A percentile compares a stretch with the other conserved stretches of the same genome.
These are phyloP conservation scores for Triticum monococcum DNA, from an alignment of 176 grass and related monocot species.

Conservation along the genomic window DNA sequence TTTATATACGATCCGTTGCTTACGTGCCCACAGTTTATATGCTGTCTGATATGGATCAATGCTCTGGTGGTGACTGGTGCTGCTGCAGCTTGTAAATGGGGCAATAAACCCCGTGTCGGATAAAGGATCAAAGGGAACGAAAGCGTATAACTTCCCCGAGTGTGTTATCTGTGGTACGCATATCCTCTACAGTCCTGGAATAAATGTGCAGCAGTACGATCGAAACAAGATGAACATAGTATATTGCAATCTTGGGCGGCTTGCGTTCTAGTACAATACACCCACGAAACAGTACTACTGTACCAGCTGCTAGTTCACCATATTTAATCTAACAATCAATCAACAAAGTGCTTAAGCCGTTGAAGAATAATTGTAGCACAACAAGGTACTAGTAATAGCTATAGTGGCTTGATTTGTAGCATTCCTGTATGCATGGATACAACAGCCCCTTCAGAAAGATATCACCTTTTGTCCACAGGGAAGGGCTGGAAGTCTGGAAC, in stretches of 20 bases:
- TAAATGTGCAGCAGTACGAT: background rate
- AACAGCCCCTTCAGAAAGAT: background rate
- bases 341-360: background rate
- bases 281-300: background rate
- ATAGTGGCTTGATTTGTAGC: background rate
- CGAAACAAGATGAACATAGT: background rate
- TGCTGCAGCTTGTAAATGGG: background rate
- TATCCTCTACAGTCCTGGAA: background rate
- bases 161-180: background rate
- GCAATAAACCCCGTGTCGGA: background rate
- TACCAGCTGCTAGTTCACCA: background rate
- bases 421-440: background rate
- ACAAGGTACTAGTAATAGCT: background rate
- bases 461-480: too few species aligned
- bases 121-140: background rate
- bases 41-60: background rate
- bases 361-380: background rate
- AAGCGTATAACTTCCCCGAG: background rate
- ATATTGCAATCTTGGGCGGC: background rate
- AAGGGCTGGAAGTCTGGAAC: too few species aligned
- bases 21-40: background rate
- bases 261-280: background rate
- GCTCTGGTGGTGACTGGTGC: background rate
- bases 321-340: background rate
- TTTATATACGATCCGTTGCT: background rate